A percentile compares a stretch with the other conserved stretches of the same genome.
Conservation (phyloP, 2,329 filamentous ascomycete genomes). For the Curvularia spicifera region DNA sequence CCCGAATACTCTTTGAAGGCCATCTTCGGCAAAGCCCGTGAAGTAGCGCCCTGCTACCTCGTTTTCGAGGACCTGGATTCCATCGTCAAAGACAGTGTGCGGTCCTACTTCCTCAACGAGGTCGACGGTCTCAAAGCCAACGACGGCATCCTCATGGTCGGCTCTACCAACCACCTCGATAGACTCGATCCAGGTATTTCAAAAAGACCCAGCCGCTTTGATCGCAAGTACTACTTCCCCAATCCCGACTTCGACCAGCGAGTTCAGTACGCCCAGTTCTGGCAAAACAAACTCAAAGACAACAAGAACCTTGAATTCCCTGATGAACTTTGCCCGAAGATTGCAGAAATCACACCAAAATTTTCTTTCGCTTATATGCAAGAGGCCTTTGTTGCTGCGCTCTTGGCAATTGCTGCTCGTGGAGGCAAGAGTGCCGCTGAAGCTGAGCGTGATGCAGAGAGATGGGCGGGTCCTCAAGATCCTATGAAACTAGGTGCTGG, state of each 20-base stretch:
- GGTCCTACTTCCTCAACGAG: slow-evolving; percentile 75
- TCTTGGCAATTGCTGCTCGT: slow-evolving; percentile 47
- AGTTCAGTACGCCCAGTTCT: slow-evolving; percentile 53
- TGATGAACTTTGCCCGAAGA: slow-evolving; percentile 48
- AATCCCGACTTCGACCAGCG: slow-evolving; percentile 50
- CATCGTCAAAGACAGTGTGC: slow-evolving; percentile 64
- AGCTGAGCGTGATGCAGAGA: slow-evolving; percentile 18
- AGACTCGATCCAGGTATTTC: slow-evolving; percentile 68
- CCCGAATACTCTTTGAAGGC: slow-evolving; percentile 59
- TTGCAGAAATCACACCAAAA: slow-evolving; percentile 52
- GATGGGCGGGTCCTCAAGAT: slow-evolving; percentile 39
- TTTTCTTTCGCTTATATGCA: slow-evolving; percentile 58
- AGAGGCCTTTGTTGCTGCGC: slow-evolving; percentile 52
- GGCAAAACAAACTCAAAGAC: slow-evolving; percentile 51
- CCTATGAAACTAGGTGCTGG: slow-evolving; percentile 24
- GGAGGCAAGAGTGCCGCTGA: slow-evolving; percentile 23
- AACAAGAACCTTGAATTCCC: slow-evolving; percentile 51
- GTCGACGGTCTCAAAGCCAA: slow-evolving; percentile 73
- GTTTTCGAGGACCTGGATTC: slow-evolving; percentile 76
- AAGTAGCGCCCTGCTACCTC: slow-evolving; percentile 70
- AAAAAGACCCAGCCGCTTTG: slow-evolving; percentile 56
- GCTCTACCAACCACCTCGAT: slow-evolving; percentile 69
- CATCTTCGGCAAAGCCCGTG: slow-evolving; percentile 60
- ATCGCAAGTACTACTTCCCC: slow-evolving; percentile 56
- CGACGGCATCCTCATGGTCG: slow-evolving; percentile 73